Evolutionary conservation across 108 stramenopile species (phyloP).

Genomic region (Pseudonitzschia pungens): DNA sequence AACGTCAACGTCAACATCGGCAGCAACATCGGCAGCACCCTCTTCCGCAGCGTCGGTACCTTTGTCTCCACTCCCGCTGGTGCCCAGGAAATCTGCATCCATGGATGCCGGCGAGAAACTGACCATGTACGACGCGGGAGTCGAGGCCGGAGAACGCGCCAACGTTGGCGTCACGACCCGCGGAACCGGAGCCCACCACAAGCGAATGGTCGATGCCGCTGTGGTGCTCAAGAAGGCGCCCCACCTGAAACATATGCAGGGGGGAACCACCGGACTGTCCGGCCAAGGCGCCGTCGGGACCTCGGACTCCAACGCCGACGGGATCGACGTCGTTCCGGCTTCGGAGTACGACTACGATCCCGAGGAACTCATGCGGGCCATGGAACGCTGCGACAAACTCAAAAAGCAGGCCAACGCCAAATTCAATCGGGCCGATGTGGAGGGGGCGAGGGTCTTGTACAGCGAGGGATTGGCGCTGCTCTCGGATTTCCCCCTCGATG

Average conservation of each 20-base stretch:
- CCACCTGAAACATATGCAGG: background rate
- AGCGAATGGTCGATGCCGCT: conserved; percentile 10
- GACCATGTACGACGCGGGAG: conserved; percentile 7
- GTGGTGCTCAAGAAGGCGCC: conserved; percentile 8
- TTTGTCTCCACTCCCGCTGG: background rate
- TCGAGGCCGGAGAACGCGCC: conserved; percentile 10
- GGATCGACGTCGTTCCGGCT: conserved; percentile 1
- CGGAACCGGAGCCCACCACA: conserved; percentile 8
- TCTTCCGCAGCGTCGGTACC: background rate
- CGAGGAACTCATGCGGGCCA: conserved; percentile 27
- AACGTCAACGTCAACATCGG: too few relatives aligned
- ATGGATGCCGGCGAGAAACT: background rate
- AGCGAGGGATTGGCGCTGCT: conserved; percentile 43
- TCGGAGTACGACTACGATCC: conserved; percentile 17
- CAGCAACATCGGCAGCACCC: background rate
- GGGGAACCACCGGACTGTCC: background rate
- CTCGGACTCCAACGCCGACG: background rate
- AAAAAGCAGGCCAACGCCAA: conserved; percentile 59
- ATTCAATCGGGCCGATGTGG: conserved; percentile 51
- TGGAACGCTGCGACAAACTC: conserved; percentile 45
- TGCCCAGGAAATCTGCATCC: background rate
- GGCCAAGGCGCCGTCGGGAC: background rate
- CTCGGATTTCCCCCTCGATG: conserved; percentile 17
- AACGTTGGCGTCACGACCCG: conserved; percentile 16
- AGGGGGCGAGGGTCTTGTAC: conserved; percentile 41